Conservation (phyloP, 257 asterid genomes). For the Eustoma russellianum region DNA sequence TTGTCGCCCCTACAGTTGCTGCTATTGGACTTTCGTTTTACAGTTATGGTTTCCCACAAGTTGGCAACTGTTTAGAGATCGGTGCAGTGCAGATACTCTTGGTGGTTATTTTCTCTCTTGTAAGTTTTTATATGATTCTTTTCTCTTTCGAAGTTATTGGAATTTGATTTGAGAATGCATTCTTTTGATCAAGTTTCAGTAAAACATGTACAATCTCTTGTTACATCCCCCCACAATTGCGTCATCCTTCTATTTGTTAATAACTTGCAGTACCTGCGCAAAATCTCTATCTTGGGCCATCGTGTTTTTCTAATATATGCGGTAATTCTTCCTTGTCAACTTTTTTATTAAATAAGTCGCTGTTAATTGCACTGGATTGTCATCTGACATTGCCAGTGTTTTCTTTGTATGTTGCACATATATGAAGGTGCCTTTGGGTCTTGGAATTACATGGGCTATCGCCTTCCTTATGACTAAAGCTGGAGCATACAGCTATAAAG, state of each 20-base stretch:
- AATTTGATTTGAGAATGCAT: not conserved
- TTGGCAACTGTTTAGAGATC: slow-evolving; percentile 90
- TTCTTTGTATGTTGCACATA: not conserved
- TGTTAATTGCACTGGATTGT: too few relatives aligned
- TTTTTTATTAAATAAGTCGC: too few relatives aligned
- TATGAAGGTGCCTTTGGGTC: slow-evolving; percentile 74
- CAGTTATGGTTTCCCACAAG: slow-evolving; percentile 85
- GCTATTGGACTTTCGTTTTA: slow-evolving; percentile 98
- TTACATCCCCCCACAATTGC: not conserved
- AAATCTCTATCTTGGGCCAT: slow-evolving; percentile 81
- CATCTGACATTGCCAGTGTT: not conserved
- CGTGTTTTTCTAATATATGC: slow-evolving; percentile 84
- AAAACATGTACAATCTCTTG: too few relatives aligned
- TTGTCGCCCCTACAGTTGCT: slow-evolving; percentile 90
- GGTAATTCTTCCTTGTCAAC: slow-evolving; percentile 24
- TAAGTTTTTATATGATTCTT: slow-evolving; percentile 29
- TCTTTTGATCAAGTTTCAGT: not conserved
- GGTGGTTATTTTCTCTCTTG: slow-evolving; percentile 79
- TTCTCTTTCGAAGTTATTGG: not conserved
- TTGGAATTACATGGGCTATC: slow-evolving; percentile 71
- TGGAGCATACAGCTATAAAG: slow-evolving; percentile 75
- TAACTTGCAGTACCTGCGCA: slow-evolving; percentile 90
- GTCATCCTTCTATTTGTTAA: not conserved
- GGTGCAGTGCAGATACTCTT: slow-evolving; percentile 81
- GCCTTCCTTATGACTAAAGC: slow-evolving; percentile 79